Evolutionary conservation across 2,329 filamentous ascomycete genomes (phyloP), one percentile per base, ranked within the genome.

Genomic region (Ophiocordyceps camponoti-floridani): DNA sequence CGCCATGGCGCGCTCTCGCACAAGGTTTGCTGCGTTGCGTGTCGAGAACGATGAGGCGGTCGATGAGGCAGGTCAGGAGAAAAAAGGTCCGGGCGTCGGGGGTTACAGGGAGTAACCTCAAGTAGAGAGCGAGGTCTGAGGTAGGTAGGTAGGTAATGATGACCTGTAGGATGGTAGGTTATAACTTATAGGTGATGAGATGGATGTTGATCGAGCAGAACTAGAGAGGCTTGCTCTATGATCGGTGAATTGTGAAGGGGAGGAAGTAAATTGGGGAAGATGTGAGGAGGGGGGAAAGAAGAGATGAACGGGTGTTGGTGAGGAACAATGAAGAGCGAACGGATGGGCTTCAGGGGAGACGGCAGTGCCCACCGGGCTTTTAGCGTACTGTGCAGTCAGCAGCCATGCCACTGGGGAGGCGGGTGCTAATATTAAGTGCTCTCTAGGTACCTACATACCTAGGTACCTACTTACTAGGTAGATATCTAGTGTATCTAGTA

Each of bases 1-100:
- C 56, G 79, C 79, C 64, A 67, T 67, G 47, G 47, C 60, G 53
- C n/a, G 35, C 35, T 37, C 35, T 37, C 35, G 35, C 35, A 37
- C 35, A 37, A 37, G 35, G 35, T 37, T 37, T 37, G 35, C 35
- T n/a, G 35, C 35, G 35, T 16, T 14, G 14, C 14, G 35, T 14
- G 35, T 37, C 35, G 35, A 37, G 35, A 9, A 16, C 14, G 35
- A n/a, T 37, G 35, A 37, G 9, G 35, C 35, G 35, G 35, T 14
- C 35, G n/a, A 14, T n/a, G 35, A 37, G 35, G 35, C 35, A 37
- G 14, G 9, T 9, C 7, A 37, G 35, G 35, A n/a, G 35, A n/a
- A n/a, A 16, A 37, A n/a, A 16, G 35, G 35, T 37, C 35, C 35
- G 35, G 35, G 35, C 35, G 35, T 37, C 14, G 14, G n/a, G 35